Evolutionary conservation across 73 alveolate species (phyloP).

Genomic region (Blepharisma japonicum): DNA sequence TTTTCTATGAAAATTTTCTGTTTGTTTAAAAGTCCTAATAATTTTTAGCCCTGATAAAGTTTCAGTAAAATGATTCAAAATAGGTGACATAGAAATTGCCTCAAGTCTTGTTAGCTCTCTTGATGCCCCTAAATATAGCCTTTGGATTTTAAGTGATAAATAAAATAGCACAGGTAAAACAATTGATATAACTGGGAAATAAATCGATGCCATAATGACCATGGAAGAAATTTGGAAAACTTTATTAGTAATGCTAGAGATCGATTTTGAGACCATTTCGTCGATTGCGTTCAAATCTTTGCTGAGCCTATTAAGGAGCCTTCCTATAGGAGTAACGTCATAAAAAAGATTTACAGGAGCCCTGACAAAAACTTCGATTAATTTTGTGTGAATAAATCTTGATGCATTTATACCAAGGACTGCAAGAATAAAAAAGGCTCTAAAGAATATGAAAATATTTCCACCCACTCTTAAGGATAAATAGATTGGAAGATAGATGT

Average conservation of each 20-base stretch:
- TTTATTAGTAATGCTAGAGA: neutral
- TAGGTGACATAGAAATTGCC: conserved; percentile 30
- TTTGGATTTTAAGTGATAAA: neutral
- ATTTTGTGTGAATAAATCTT: conserved; percentile 45
- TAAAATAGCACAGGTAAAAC: neutral
- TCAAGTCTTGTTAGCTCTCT: conserved; percentile 33
- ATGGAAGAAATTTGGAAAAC: neutral
- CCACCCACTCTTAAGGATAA: conserved; percentile 17
- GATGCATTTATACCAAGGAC: conserved; percentile 9
- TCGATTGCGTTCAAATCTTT: conserved; percentile 53
- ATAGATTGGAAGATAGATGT: neutral
- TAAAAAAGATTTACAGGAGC: conserved; percentile 93
- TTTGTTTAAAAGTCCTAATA: conserved; percentile 14
- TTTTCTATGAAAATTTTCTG: conserved; percentile 3
- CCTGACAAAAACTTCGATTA: conserved; percentile 44
- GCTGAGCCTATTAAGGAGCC: conserved; percentile 74
- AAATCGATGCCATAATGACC: neutral
- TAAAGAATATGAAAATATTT: neutral
- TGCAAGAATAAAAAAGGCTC: neutral
- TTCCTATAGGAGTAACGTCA: conserved; percentile 91
- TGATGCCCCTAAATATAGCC: neutral
- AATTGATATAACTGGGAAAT: neutral
- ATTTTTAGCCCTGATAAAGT: conserved; percentile 24
- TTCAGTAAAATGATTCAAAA: conserved; percentile 29
- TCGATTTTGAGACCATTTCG: neutral